Conservation (phyloP, 1,139 yeast genomes). For the Blastobotrys arbuscula region DNA sequence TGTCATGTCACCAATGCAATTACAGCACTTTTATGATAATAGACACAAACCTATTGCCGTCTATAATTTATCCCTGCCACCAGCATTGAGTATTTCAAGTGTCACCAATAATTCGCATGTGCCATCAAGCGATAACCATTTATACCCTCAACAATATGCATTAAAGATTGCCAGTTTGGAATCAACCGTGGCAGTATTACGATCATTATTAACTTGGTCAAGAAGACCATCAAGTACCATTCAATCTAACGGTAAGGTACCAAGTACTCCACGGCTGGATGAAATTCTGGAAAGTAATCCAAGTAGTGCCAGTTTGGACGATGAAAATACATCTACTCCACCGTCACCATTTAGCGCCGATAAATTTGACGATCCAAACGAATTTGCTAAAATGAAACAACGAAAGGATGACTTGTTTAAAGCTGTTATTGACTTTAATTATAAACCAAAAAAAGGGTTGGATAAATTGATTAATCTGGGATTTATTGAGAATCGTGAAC, state of each 20-base stretch:
- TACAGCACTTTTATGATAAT: conserved; percentile 58
- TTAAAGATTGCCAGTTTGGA: conserved; percentile 76
- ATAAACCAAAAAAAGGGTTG: conserved; percentile 78
- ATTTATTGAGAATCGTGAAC: conserved; percentile 56
- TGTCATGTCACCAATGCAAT: conserved; percentile 66
- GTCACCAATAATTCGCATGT: conserved; percentile 43
- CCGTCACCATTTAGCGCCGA: no score
- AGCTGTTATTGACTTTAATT: conserved; percentile 75
- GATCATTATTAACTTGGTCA: conserved; percentile 84
- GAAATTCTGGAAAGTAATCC: conserved; percentile 1
- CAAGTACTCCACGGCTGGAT: conserved; percentile 4
- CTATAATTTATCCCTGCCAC: conserved; percentile 66
- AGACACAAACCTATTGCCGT: conserved; percentile 59
- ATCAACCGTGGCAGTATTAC: conserved; percentile 74
- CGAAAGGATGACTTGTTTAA: conserved; percentile 77
- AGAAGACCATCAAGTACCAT: conserved; percentile 41
- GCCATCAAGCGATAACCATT: conserved; percentile 43
- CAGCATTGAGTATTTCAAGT: conserved; percentile 68
- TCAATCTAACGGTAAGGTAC: background rate
- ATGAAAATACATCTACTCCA: no score
- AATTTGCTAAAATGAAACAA: conserved; percentile 79
- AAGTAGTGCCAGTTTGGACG: no score
- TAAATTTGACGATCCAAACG: conserved; percentile 64
- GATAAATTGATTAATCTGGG: conserved; percentile 54
- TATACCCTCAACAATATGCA: conserved; percentile 55